These are phyloP conservation scores for Penicillium paradoxum DNA, from an alignment of 495 filamentous ascomycete species.

Conservation along the genomic window DNA sequence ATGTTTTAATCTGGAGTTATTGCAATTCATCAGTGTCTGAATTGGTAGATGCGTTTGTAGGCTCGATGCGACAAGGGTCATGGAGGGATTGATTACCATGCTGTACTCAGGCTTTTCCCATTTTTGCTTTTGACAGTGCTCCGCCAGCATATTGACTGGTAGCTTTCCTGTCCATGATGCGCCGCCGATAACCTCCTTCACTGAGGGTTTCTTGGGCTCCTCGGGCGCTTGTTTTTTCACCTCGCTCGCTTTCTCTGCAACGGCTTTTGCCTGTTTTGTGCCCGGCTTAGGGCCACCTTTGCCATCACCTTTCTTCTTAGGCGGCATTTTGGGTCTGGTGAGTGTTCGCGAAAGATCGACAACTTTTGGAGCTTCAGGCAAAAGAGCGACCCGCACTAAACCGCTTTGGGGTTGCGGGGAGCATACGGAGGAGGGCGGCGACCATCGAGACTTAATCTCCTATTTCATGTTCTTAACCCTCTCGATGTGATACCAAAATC, in stretches of 20 bases:
- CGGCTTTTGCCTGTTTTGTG: constrained; percentile 44
- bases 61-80: not conserved
- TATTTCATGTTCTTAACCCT: not conserved
- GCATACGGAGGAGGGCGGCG: constrained; percentile 1
- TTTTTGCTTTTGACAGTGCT: constrained; percentile 91
- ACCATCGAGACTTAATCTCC: constrained; percentile 1
- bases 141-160: constrained; percentile 84
- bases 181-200: constrained; percentile 86
- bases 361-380: constrained; percentile 14
- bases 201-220: constrained; percentile 68
- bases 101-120: constrained; percentile 93
- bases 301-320: constrained; percentile 41
- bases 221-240: constrained; percentile 41
- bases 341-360: not conserved
- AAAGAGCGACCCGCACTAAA: constrained; percentile 32
- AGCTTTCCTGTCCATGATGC: constrained; percentile 97
- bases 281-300: constrained; percentile 42
- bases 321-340: constrained; percentile 28
- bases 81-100: constrained; percentile 48
- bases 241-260: constrained; percentile 34
- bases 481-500: constrained; percentile 1
- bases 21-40: constrained; percentile 10
- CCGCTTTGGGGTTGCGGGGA: constrained; percentile 31
- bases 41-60: not conserved
- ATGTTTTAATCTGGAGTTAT: constrained; percentile 39